Evolutionary conservation across 306 rosid species (phyloP).

Genomic region (cucumber (Cucumis sativus)): DNA sequence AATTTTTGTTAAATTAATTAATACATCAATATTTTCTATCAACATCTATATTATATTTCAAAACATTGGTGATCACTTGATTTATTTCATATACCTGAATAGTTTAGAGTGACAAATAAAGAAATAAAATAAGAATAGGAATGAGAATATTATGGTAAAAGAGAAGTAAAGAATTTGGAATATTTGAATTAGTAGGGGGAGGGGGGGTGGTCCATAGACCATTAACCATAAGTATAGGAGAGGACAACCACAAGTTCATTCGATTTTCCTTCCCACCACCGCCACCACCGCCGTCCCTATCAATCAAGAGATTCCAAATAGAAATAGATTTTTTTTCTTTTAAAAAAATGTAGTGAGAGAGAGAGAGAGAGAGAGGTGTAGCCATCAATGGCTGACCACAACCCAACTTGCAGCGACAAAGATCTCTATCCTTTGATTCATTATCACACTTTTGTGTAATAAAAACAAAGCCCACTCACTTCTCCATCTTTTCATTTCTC

Average conservation of each 20-base stretch:
- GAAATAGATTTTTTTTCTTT: neutral
- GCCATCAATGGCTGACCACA: conserved; percentile 5
- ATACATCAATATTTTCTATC: too few species aligned
- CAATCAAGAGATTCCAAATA: conserved; percentile 8
- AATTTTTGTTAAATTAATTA: too few species aligned
- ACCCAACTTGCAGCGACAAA: neutral
- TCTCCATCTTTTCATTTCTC: neutral
- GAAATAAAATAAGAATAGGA: neutral
- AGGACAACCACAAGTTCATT: neutral
- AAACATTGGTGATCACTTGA: neutral
- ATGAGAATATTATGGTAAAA: neutral
- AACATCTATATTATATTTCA: too few species aligned
- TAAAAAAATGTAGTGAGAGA: too few species aligned
- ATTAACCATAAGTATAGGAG: neutral
- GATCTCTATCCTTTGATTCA: neutral
- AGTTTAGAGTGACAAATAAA: neutral
- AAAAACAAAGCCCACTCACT: neutral
- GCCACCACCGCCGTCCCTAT: neutral
- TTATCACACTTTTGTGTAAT: neutral
- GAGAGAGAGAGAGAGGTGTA: neutral
- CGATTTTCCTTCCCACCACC: neutral
- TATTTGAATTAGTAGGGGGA: neutral
- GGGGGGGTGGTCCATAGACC: neutral
- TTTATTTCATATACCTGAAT: neutral
- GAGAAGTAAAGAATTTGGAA: neutral